These are phyloP conservation scores for Talaromyces albobiverticillius DNA, from an alignment of 2,329 filamentous ascomycete species.

Conservation along the genomic window DNA sequence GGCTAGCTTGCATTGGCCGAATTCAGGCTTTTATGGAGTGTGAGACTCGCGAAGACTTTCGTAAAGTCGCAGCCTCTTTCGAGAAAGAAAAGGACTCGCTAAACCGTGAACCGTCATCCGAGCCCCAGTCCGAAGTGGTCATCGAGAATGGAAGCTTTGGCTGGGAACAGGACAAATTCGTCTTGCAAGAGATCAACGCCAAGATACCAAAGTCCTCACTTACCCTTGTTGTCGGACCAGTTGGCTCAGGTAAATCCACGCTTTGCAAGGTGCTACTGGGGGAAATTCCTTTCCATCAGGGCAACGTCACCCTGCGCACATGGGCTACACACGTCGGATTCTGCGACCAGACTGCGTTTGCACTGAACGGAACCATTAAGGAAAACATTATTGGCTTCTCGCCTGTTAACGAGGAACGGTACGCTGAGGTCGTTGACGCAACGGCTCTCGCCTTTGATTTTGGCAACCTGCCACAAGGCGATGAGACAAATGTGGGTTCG, in stretches of 20 bases:
- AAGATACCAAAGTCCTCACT: slow-evolving; percentile 1
- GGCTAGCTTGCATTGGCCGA: slow-evolving; percentile 20
- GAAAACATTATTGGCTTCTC: slow-evolving; percentile 29
- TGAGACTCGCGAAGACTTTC: slow-evolving; percentile 15
- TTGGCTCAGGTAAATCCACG: slow-evolving; percentile 31
- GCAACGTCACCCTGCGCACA: slow-evolving; percentile 12
- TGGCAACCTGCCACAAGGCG: slow-evolving; percentile 37
- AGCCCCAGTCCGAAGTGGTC: not conserved
- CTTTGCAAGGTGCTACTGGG: slow-evolving; percentile 32
- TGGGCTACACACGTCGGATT: slow-evolving; percentile 32
- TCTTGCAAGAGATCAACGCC: not conserved
- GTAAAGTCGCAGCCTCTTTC: not conserved
- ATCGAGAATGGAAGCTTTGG: slow-evolving; percentile 6
- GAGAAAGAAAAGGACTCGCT: too few species aligned
- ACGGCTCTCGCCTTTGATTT: slow-evolving; percentile 37
- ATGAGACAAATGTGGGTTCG: slow-evolving; percentile 49
- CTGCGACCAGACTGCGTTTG: slow-evolving; percentile 35
- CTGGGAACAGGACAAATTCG: slow-evolving; percentile 1
- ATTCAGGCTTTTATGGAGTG: slow-evolving; percentile 23
- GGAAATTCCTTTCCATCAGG: slow-evolving; percentile 28
- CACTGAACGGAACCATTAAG: slow-evolving; percentile 29
- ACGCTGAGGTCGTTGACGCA: slow-evolving; percentile 23
- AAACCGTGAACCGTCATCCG: too few species aligned
- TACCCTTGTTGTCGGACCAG: slow-evolving; percentile 9
- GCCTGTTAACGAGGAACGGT: slow-evolving; percentile 26